phyloP scores from a whole-genome alignment of 495 filamentous ascomycete genomes.

The Cairneyella variabilis region DNA sequence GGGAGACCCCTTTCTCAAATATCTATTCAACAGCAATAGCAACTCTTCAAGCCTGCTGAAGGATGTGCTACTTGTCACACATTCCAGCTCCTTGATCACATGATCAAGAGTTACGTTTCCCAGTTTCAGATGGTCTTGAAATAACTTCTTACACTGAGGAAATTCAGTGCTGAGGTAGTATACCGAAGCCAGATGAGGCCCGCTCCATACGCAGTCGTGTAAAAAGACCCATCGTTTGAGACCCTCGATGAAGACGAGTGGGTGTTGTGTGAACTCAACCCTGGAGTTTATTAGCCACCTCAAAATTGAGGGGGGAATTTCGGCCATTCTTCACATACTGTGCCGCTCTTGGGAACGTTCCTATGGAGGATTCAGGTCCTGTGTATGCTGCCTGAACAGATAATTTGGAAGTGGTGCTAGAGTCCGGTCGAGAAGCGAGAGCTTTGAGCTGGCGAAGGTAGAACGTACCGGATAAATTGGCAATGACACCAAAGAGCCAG shows the following conservation, averaged over 20 bases:
- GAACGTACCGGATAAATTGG: not conserved
- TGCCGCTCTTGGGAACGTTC: not conserved
- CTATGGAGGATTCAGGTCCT: not conserved
- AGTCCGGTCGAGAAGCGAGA: not conserved
- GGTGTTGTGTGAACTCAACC: not conserved
- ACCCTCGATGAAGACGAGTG: conserved; percentile 4
- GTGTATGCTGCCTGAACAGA: not conserved
- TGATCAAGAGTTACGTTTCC: conserved; percentile 5
- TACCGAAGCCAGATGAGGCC: conserved; percentile 1
- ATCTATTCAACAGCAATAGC: conserved; percentile 2
- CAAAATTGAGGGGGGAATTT: not conserved
- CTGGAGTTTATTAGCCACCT: conserved; percentile 3
- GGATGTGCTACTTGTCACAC: conserved; percentile 3
- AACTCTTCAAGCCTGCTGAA: not conserved
- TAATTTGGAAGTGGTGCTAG: not conserved
- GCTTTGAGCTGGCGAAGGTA: conserved; percentile 6
- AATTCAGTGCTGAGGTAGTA: not conserved
- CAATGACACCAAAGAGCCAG: conserved; percentile 3
- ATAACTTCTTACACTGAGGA: not conserved
- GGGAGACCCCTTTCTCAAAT: not conserved
- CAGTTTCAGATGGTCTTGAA: not conserved
- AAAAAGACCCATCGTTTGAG: conserved; percentile 8
- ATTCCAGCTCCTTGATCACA: conserved; percentile 6
- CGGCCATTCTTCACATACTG: not conserved
- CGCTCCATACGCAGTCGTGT: conserved; percentile 2